Percentiles rank a stretch among this genome's conserved stretches.
phyloP scores from a whole-genome alignment of 2,329 filamentous ascomycete genomes.

The Simplicillium aogashimaense region DNA sequence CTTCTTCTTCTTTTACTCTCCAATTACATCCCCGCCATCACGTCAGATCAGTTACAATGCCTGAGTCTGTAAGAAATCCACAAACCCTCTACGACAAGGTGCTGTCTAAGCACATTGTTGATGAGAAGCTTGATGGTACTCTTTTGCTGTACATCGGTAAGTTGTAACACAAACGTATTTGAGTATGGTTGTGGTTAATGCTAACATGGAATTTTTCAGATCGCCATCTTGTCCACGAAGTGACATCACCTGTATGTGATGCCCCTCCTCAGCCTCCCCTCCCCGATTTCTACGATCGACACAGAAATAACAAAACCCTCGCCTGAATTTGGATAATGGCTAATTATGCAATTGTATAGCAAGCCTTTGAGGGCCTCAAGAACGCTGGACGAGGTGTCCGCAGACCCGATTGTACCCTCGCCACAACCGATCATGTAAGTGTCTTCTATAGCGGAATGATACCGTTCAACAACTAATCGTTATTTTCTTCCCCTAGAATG shows the following conservation, averaged over 20 bases:
- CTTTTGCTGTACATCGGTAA: conserved; percentile 86
- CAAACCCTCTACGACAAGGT: conserved; percentile 97
- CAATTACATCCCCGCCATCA: conserved; percentile 3
- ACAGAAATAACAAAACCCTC: no score
- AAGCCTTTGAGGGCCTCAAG: conserved; percentile 93
- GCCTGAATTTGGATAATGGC: no score
- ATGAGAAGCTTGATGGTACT: conserved; percentile 90
- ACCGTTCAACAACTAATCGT: not conserved
- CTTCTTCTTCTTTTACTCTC: conserved; percentile 6
- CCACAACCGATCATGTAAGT: conserved; percentile 91
- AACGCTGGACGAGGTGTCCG: conserved; percentile 83
- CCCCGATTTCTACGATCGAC: no score
- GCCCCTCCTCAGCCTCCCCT: not conserved
- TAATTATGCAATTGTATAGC: conserved; percentile 36
- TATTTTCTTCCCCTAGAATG: conserved; percentile 54
- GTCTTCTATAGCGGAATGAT: no score
- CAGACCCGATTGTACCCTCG: conserved; percentile 91
- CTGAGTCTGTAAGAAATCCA: conserved; percentile 58
- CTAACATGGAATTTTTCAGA: conserved; percentile 37
- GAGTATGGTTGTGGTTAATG: not conserved
- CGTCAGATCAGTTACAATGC: conserved; percentile 49
- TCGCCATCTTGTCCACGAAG: conserved; percentile 94
- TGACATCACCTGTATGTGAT: conserved; percentile 77
- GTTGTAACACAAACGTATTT: conserved; percentile 15
- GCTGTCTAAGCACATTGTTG: conserved; percentile 86